Base-by-base conservation (phyloP, 257 asterid species). In the Fraxinus quadrangulata region DNA sequence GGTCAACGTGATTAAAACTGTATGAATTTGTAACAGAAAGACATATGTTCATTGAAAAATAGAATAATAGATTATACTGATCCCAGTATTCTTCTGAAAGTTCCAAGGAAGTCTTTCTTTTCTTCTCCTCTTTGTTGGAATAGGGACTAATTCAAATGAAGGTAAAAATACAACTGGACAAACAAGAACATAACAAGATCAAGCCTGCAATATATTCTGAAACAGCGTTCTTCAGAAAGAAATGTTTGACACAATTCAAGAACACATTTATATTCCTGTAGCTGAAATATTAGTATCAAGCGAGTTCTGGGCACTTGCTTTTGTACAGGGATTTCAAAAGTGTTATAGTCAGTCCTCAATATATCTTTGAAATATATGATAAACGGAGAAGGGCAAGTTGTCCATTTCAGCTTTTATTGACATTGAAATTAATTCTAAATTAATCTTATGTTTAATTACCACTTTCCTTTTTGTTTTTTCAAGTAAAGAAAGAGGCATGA, bases 11-110 rank as follows among this genome's bases (percentile, higher is more conserved):
- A 68, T 23, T 11, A 75, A 3, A 65, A 61, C 34, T 69, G 69
- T 47, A 61, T 9, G 8, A 69, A 68, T 72, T 12, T 30, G 68
- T 2, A 66, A 37, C 0, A 51, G 66, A 71, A 70, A 61, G 71
- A 17, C 19, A 34, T 21, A 39, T 34, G 30, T n/a, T 76, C 16
- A 36, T 72, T 21, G 67, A 74, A 65, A 67, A 61, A 75, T 67
- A 45, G 9, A 45, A 72, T 24, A 73, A 28, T 28, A 17, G 47
- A 56, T 73, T 9, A 73, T 73, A 26, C 13, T 1, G 34, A 40
- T 28, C 26, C 24, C 67, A 47, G 76, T 4, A 14, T 49, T 73
- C 42, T 63, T 23, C 10, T 26, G 39, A 12, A 47, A 17, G 39
- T 19, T 73, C 31, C 13, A 47, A 11, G 36, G 28, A 10, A 9